phyloP scores from a whole-genome alignment of 208 protist genomes.

The Lotmaria passim region DNA sequence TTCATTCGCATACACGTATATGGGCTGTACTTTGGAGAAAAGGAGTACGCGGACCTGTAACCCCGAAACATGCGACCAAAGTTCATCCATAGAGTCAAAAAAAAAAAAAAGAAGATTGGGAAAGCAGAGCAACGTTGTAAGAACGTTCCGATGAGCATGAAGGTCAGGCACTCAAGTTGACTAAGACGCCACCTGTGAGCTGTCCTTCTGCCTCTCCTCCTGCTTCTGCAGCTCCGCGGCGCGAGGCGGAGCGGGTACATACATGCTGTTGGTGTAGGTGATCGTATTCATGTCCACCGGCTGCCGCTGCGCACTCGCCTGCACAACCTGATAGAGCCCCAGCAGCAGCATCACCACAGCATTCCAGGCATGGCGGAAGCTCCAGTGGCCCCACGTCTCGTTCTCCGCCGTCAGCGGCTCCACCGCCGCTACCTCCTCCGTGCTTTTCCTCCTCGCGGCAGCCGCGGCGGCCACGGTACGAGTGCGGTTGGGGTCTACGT shows the following conservation, averaged over 20 bases:
- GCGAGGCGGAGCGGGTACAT: constrained; percentile 23
- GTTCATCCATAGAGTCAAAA: no score
- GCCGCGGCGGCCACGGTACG: constrained; percentile 15
- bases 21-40: no score
- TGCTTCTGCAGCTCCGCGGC: constrained; percentile 12
- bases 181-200: neutral
- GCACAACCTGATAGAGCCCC: constrained; percentile 18
- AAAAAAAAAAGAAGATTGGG: no score
- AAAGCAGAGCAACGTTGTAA: no score
- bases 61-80: no score
- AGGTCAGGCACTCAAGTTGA: neutral
- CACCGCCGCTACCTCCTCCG: neutral
- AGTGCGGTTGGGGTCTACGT: constrained; percentile 11
- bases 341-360: constrained; percentile 20
- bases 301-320: constrained; percentile 14
- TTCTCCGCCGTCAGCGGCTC: constrained; percentile 30
- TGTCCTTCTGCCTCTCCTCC: neutral
- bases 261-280: constrained; percentile 5
- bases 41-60: no score
- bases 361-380: constrained; percentile 29
- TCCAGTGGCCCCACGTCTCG: constrained; percentile 32
- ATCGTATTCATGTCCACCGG: constrained; percentile 23
- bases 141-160: no score
- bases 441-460: constrained; percentile 7
- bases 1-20: no score